Base-by-base conservation (phyloP, 257 asterid genomes). In the Solanum okadae region DNA sequence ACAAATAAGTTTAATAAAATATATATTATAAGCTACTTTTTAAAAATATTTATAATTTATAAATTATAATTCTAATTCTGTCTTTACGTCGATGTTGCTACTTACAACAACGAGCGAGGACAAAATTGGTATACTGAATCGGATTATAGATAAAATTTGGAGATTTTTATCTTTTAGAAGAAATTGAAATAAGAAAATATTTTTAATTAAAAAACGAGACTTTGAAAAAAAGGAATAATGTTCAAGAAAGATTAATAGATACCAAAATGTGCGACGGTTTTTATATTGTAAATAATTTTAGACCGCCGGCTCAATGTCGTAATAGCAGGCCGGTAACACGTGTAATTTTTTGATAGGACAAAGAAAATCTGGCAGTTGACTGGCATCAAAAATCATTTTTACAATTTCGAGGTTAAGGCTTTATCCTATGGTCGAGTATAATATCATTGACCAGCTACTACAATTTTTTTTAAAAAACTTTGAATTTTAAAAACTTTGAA, bases 221-320 rank as follows among this genome's bases (percentile, higher is more conserved):
- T 29, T 13, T 11, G 38, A 14, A 68, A 68, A 8, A 70, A 70
- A 22, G 33, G 22, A 35, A 13, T 40, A 35, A 77, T 77, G 20
- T 12, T 25, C 13, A 23, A 11, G 22, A 18, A 44, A 56, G 2
- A 56, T 20, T 56, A 44, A 44, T 56, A 6, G 85, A 46, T 44
- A 37, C 82, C 73, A 56, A 33, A 33, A 22, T 35, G 38, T 42
- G 9, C 33, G 10, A 25, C 18, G 8, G 5, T 8, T 68, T 52
- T 76, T 23, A 59, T 22, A 20, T 34, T 7, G 61, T 27, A 40
- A 5, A 52, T 5, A 8, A 9, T 20, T 20, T 49, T 81, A 77
- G 70, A 87, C 90, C 82, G 87, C 87, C 87, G 88, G 79, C 83
- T 86, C 34, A 34, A 84, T 63, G 77, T 86, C 87, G 8, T 31